Percentiles rank a stretch among this genome's conserved stretches.
Evolutionary conservation across 306 rosid genomes (phyloP).

Genomic region (Carpinus viminea): DNA sequence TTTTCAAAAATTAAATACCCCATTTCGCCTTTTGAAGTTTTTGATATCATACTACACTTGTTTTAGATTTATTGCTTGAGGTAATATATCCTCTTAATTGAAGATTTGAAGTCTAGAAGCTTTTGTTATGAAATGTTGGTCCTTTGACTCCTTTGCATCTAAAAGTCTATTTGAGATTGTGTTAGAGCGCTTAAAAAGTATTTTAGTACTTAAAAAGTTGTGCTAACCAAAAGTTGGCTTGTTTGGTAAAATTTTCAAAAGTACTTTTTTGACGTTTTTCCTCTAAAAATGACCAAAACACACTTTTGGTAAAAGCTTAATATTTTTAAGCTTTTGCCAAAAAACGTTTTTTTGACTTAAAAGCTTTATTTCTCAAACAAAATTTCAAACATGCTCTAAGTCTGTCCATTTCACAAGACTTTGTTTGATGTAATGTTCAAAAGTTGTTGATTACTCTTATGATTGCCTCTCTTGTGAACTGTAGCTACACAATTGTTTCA

Average conservation of each 20-base stretch:
- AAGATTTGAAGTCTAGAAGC: background rate
- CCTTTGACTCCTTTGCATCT: background rate
- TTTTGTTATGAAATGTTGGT: background rate
- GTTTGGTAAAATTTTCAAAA: too few species aligned
- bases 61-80: background rate
- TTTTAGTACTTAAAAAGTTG: too few species aligned
- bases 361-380: too few species aligned
- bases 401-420: background rate
- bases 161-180: too few species aligned
- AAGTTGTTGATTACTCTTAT: background rate
- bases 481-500: slow-evolving; percentile 82
- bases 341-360: too few species aligned
- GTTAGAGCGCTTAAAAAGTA: too few species aligned
- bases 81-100: background rate
- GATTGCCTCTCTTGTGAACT: background rate
- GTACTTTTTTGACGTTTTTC: too few species aligned
- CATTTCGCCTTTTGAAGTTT: background rate
- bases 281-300: too few species aligned
- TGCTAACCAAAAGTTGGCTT: too few species aligned
- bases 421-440: background rate
- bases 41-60: background rate
- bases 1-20: too few species aligned
- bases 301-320: too few species aligned
- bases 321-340: too few species aligned
- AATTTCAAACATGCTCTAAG: background rate